Base-by-base conservation (phyloP, 2,329 filamentous ascomycete species). In the Alternaria viburni region DNA sequence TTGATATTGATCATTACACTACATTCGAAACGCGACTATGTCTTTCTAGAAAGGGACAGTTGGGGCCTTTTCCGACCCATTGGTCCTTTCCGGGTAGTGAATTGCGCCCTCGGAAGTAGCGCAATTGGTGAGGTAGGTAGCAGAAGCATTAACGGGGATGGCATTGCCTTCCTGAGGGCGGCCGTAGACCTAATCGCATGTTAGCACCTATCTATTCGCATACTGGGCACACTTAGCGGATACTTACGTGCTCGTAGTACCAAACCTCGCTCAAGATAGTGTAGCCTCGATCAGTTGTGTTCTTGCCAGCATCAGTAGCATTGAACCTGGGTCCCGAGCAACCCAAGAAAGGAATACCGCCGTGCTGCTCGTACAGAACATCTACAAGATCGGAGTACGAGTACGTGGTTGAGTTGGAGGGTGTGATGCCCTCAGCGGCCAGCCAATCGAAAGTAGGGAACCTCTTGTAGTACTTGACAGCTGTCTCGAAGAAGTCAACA, bases 361-460 rank as follows among this genome's bases (percentile, higher is more conserved):
- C 87, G 71, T 85, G 86, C 28, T 82, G 81, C 17, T 77, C 75
- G 21, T 77, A 79, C 62, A 91, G 79, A 0, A 85, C 83, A 28
- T 73, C 70, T 73, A 87, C 85, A 55, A 91, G 79, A 55, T 84
- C 79, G 1, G 78, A 70, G 50, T 90, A 81, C 3, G 83, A 83
- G 78, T 90, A 89, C 0, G 80, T 80, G 0, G 87, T 90, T 17
- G 65, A 77, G 78, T 91, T 90, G 63, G 83, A 86, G 2, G 89
- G 89, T 12, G 62, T 73, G 75, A 91, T 90, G 23, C 79, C 81
- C 10, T 81, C 82, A 4, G 80, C 80, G 2, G 82, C 74, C n/a
- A 91, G 83, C 87, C 88, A 91, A 44, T 79, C 75, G 73, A 81
- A 90, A 1, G 89, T 91, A 0, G 89, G 88, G 50, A 89, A 82